Evolutionary conservation across 2,329 filamentous ascomycete species (phyloP).

Genomic region (Penicillium fuscoglaucum): DNA sequence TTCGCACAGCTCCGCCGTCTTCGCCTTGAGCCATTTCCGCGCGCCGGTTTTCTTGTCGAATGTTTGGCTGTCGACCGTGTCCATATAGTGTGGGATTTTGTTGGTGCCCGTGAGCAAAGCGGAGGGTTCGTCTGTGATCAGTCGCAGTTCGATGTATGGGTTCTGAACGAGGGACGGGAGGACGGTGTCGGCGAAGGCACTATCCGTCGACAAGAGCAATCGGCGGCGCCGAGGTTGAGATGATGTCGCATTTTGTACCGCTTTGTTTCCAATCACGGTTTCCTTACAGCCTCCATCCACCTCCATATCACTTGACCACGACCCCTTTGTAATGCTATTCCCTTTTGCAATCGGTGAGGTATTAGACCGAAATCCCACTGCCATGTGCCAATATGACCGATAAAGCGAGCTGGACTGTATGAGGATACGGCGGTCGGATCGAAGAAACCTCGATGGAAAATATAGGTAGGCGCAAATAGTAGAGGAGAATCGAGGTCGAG

Average conservation of each 20-base stretch:
- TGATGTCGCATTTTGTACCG: slow-evolving; percentile 2
- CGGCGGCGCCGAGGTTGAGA: slow-evolving; percentile 28
- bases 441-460: background rate
- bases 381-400: slow-evolving; percentile 20
- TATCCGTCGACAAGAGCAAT: slow-evolving; percentile 41
- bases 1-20: slow-evolving; percentile 65
- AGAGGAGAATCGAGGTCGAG: background rate
- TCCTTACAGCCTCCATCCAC: slow-evolving; percentile 25
- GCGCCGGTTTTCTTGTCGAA: slow-evolving; percentile 41
- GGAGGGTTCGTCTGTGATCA: slow-evolving; percentile 44
- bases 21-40: slow-evolving; percentile 44
- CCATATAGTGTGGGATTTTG: slow-evolving; percentile 44
- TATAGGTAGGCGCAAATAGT: background rate
- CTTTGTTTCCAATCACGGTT: slow-evolving; percentile 16
- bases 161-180: slow-evolving; percentile 42
- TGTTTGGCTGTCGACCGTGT: slow-evolving; percentile 41
- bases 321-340: slow-evolving; percentile 15
- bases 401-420: background rate
- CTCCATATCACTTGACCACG: slow-evolving; percentile 29
- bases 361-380: slow-evolving; percentile 19
- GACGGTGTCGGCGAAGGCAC: slow-evolving; percentile 41
- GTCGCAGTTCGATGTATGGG: slow-evolving; percentile 42
- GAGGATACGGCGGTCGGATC: background rate
- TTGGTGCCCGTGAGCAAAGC: slow-evolving; percentile 40
- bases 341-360: background rate